Evolutionary conservation across 257 asterid species (phyloP).

Genomic region (Galeopsis tetrahit): DNA sequence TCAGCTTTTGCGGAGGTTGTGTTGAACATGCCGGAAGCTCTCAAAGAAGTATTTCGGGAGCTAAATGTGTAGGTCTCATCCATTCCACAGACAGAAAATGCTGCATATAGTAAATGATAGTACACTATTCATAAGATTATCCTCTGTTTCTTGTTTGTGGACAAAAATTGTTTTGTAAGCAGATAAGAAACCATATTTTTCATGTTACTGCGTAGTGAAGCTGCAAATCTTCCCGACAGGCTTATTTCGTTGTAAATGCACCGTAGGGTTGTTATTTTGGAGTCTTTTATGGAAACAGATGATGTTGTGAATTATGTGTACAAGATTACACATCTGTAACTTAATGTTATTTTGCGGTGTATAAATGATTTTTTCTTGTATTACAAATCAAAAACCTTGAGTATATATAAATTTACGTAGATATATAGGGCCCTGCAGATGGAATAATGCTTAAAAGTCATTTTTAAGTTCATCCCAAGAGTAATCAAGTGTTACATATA

Average conservation of each 20-base stretch:
- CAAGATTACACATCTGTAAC: background rate
- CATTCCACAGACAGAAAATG: constrained; percentile 3
- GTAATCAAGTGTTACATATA: constrained; percentile 31
- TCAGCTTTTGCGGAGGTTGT: constrained; percentile 96
- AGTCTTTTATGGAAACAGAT: background rate
- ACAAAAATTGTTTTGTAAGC: background rate
- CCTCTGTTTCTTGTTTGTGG: background rate
- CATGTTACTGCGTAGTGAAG: background rate
- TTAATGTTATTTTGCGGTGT: background rate
- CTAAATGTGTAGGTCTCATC: constrained; percentile 40
- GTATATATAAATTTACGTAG: too few relatives aligned
- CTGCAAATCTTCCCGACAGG: too few relatives aligned
- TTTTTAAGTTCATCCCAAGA: background rate
- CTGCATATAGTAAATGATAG: constrained; percentile 28
- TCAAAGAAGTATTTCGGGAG: constrained; percentile 56
- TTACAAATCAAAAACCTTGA: too few relatives aligned
- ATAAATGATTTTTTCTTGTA: too few relatives aligned
- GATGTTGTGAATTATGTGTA: constrained; percentile 15
- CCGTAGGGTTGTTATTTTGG: background rate
- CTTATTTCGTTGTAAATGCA: too few relatives aligned
- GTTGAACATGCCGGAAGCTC: constrained; percentile 71
- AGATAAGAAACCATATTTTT: background rate
- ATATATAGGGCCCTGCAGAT: background rate
- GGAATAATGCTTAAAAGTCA: background rate
- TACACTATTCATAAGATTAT: constrained; percentile 13